phyloP scores from a whole-genome alignment of 2,329 filamentous ascomycete species.

The Colletotrichum orchidophilum region DNA sequence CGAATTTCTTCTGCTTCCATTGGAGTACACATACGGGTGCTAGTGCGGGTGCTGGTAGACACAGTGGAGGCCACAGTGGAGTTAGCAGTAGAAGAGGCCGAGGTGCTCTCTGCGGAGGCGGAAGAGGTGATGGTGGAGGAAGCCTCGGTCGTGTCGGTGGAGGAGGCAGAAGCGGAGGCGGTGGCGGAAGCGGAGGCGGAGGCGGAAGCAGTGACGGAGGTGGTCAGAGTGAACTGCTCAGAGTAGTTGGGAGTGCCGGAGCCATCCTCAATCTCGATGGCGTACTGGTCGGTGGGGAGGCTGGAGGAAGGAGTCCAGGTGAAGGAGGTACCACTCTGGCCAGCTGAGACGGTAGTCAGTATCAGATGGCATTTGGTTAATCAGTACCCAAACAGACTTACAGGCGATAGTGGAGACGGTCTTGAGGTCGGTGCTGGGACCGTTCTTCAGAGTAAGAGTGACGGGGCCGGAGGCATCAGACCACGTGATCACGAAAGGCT shows the following conservation, averaged over 20 bases:
- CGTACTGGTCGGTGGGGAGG: slow-evolving; percentile 52
- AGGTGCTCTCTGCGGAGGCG: slow-evolving; percentile 26
- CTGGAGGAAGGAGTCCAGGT: slow-evolving; percentile 49
- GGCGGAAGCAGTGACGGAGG: slow-evolving; percentile 35
- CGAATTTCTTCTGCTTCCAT: background rate
- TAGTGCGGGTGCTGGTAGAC: slow-evolving; percentile 33
- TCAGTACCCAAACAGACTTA: slow-evolving; percentile 40
- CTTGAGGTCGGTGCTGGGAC: slow-evolving; percentile 46
- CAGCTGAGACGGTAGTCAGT: slow-evolving; percentile 39
- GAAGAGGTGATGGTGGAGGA: slow-evolving; percentile 21
- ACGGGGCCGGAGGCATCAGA: slow-evolving; percentile 49
- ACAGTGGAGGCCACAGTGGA: slow-evolving; percentile 23
- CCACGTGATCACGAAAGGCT: slow-evolving; percentile 57
- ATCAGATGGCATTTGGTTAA: background rate
- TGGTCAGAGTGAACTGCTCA: slow-evolving; percentile 46
- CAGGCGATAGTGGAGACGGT: slow-evolving; percentile 46
- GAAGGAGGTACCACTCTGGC: slow-evolving; percentile 45
- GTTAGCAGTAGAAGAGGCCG: slow-evolving; percentile 32
- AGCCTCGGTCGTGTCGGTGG: slow-evolving; percentile 29
- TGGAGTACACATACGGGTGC: slow-evolving; percentile 21
- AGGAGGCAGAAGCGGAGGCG: slow-evolving; percentile 21
- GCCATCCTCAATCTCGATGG: slow-evolving; percentile 55
- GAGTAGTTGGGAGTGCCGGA: slow-evolving; percentile 54
- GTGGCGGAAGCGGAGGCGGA: slow-evolving; percentile 29
- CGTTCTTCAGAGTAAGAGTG: slow-evolving; percentile 52